Evolutionary conservation across 2,329 filamentous ascomycete species (phyloP).

Genomic region (Verticillium albo-atrum): DNA sequence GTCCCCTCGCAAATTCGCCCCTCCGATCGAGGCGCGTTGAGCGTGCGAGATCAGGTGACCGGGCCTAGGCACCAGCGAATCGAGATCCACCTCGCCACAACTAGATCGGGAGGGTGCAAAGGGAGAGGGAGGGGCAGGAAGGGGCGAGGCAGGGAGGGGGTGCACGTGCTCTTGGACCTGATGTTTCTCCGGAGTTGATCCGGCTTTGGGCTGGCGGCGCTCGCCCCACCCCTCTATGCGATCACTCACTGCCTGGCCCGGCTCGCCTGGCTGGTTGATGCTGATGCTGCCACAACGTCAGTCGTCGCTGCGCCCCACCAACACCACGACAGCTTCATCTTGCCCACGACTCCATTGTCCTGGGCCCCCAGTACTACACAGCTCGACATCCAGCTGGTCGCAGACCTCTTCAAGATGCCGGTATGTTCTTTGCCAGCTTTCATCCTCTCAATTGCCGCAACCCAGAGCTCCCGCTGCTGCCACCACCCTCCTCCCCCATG

Average conservation of each 20-base stretch:
- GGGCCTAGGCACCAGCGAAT: constrained; percentile 2
- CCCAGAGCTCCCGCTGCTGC: constrained; percentile 1
- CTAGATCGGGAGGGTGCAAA: no score
- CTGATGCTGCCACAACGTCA: constrained; percentile 9
- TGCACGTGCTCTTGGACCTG: background rate
- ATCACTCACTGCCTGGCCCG: background rate
- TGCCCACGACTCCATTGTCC: background rate
- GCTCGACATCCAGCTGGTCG: background rate
- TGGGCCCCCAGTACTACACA: background rate
- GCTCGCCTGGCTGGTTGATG: background rate
- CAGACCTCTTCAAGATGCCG: constrained; percentile 35
- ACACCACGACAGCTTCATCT: background rate
- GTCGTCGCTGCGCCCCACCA: constrained; percentile 10
- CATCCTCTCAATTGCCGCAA: background rate
- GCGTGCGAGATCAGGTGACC: constrained; percentile 4
- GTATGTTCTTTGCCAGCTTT: constrained; percentile 24
- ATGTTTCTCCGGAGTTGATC: background rate
- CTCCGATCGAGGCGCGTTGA: background rate
- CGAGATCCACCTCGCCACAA: background rate
- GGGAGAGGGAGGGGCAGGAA: background rate
- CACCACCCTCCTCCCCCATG: background rate
- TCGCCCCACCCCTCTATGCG: background rate
- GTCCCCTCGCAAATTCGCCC: background rate
- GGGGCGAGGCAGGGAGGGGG: background rate
- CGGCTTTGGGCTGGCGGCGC: background rate